phyloP scores from a whole-genome alignment of 306 rosid species.

The Rosa multiflora region DNA sequence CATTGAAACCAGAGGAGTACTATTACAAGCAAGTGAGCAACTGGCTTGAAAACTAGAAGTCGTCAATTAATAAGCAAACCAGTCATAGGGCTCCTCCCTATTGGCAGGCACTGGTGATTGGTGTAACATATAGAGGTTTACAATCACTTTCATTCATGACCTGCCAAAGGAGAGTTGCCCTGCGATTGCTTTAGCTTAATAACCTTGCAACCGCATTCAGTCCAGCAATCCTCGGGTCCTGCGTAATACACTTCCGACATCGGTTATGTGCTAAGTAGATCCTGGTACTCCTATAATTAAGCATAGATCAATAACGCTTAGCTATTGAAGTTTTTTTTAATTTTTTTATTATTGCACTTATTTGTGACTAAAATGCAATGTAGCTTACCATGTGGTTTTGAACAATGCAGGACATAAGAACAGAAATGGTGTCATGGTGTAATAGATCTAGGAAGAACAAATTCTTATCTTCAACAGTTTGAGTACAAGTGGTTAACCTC shows the following conservation, averaged over 20 bases:
- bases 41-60: not conserved
- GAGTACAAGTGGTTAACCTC: no score
- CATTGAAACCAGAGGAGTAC: not conserved
- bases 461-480: no score
- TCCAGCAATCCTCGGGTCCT: not conserved
- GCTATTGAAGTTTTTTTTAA: not conserved
- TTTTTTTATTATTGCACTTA: not conserved
- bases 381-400: not conserved
- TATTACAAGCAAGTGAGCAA: not conserved
- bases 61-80: conserved; percentile 40
- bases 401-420: not conserved
- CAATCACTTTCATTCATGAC: not conserved
- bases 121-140: not conserved
- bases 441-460: not conserved
- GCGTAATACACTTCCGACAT: not conserved
- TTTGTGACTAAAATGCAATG: not conserved
- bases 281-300: no score
- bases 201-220: not conserved
- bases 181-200: conserved; percentile 48
- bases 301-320: not conserved
- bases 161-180: conserved; percentile 75
- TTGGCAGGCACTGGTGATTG: conserved; percentile 47
- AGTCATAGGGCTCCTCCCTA: conserved; percentile 56
- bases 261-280: not conserved
- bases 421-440: not conserved